Percentiles rank a stretch among this genome's conserved stretches.
These are phyloP conservation scores for Akanthomyces dipterigenus DNA, from an alignment of 2,329 filamentous ascomycete genomes.

Conservation along the genomic window DNA sequence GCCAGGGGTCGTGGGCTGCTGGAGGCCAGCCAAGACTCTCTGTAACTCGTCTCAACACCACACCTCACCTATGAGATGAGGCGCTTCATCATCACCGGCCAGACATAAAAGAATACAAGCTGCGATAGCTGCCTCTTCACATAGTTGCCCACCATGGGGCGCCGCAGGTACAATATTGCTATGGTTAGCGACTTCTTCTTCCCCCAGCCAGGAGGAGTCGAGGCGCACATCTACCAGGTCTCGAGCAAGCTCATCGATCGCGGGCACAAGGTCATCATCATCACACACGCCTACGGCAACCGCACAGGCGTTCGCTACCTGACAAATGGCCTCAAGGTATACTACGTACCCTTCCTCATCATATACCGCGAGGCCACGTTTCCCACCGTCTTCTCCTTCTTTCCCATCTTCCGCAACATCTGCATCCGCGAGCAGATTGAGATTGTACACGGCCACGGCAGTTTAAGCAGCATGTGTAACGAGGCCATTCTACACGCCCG, in stretches of 20 bases:
- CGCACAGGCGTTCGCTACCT: conserved; percentile 90
- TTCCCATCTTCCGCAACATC: conserved; percentile 95
- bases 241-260: conserved; percentile 95
- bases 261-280: conserved; percentile 95
- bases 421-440: conserved; percentile 90
- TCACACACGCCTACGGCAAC: conserved; percentile 90
- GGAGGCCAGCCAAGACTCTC: neutral
- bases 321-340: conserved; percentile 96
- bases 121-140: conserved; percentile 1
- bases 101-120: neutral
- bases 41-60: neutral
- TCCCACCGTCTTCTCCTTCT: conserved; percentile 97
- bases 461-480: conserved; percentile 85
- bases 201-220: conserved; percentile 90
- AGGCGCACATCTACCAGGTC: conserved; percentile 97
- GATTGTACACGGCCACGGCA: conserved; percentile 96
- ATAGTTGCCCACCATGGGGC: conserved; percentile 36
- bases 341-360: conserved; percentile 92
- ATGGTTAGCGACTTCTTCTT: conserved; percentile 99
- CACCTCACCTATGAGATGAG: neutral
- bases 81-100: neutral
- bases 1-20: neutral
- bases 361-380: conserved; percentile 92
- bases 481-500: conserved; percentile 91
- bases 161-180: conserved; percentile 59